Conservation (phyloP, 2,329 filamentous ascomycete species). For the Exserohilum turcica region DNA sequence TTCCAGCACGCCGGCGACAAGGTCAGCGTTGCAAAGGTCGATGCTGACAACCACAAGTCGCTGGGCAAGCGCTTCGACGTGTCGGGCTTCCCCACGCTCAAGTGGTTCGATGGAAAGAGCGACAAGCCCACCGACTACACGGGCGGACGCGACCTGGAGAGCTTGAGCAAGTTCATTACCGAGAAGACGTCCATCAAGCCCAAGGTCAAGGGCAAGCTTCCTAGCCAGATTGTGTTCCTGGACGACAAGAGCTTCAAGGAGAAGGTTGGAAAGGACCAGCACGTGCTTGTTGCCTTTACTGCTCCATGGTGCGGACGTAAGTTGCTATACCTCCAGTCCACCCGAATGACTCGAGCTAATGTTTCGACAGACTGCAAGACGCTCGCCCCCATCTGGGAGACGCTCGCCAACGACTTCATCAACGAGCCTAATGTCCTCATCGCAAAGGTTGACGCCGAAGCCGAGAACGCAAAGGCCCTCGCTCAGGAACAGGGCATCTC, state of each 20-base stretch:
- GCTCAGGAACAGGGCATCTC: slow-evolving; percentile 77
- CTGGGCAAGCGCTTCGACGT: slow-evolving; percentile 86
- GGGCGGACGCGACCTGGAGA: slow-evolving; percentile 85
- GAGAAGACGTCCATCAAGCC: slow-evolving; percentile 86
- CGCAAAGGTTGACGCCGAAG: slow-evolving; percentile 95
- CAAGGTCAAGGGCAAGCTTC: slow-evolving; percentile 73
- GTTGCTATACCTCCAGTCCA: slow-evolving; percentile 49
- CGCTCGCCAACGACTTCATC: slow-evolving; percentile 78
- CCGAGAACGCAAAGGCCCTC: slow-evolving; percentile 78
- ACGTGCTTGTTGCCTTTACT: slow-evolving; percentile 94
- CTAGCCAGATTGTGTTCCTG: slow-evolving; percentile 78
- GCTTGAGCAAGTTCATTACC: slow-evolving; percentile 76
- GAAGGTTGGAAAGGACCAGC: slow-evolving; percentile 80
- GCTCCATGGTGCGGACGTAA: slow-evolving; percentile 98
- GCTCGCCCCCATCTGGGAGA: slow-evolving; percentile 89
- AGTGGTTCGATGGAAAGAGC: slow-evolving; percentile 97
- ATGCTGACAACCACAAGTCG: slow-evolving; percentile 85
- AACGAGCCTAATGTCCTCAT: slow-evolving; percentile 79
- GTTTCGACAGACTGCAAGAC: slow-evolving; percentile 82
- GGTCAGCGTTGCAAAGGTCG: slow-evolving; percentile 91
- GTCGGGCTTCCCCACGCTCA: slow-evolving; percentile 94
- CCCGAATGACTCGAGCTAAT: slow-evolving; percentile 12
- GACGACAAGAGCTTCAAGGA: slow-evolving; percentile 79
- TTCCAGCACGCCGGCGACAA: slow-evolving; percentile 76
- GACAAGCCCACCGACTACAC: slow-evolving; percentile 83